Conservation (phyloP, 768 basidiomycete species). For the Termitomyces eurrhizus region DNA sequence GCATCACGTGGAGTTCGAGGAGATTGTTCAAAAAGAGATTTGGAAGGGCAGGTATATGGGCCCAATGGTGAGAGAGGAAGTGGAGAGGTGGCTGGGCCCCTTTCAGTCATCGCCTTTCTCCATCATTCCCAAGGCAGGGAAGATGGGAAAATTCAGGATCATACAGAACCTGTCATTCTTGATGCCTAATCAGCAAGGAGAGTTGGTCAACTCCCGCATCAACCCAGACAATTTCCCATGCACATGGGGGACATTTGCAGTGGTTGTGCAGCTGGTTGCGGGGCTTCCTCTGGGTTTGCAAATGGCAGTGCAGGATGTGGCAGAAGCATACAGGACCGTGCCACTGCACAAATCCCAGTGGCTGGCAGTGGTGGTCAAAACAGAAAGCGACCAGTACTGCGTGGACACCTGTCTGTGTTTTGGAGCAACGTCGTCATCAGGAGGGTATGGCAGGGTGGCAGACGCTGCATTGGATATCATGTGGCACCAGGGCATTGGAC, state of each 20-base stretch:
- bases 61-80: conserved; percentile 4
- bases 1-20: not conserved
- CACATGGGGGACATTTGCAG: conserved; percentile 24
- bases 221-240: conserved; percentile 26
- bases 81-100: conserved; percentile 20
- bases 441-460: not conserved
- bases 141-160: conserved; percentile 16
- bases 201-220: conserved; percentile 20
- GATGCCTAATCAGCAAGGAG: not conserved
- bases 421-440: not conserved
- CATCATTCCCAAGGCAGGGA: conserved; percentile 23
- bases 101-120: conserved; percentile 28
- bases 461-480: conserved; percentile 20
- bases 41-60: conserved; percentile 16
- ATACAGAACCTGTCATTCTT: conserved; percentile 27
- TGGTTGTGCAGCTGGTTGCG: not conserved
- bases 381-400: not conserved
- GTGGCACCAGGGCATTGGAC: conserved; percentile 15
- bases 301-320: conserved; percentile 8
- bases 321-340: conserved; percentile 14
- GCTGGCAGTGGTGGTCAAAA: conserved; percentile 6
- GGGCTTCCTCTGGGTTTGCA: conserved; percentile 11
- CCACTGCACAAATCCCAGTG: conserved; percentile 9
- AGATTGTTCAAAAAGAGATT: conserved; percentile 13
- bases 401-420: not conserved